These are phyloP conservation scores for Alternaria sp. DNA, from an alignment of 2,329 filamentous ascomycete genomes.

Conservation along the genomic window DNA sequence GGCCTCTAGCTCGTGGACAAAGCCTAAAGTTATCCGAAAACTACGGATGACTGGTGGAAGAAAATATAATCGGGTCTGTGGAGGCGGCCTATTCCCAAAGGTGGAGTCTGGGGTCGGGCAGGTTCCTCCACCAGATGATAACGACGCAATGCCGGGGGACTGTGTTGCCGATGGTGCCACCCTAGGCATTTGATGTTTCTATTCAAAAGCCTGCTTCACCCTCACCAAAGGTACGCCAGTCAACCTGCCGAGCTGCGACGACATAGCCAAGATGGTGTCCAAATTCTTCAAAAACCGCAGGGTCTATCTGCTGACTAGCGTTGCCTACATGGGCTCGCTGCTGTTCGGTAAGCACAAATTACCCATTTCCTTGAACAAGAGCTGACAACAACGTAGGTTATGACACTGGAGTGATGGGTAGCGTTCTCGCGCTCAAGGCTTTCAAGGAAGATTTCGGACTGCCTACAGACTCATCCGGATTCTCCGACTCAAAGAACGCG, in stretches of 20 bases:
- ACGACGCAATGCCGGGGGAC: conserved; percentile 7
- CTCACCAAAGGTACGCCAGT: conserved; percentile 2
- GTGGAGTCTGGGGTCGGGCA: conserved; percentile 19
- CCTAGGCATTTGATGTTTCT: background rate
- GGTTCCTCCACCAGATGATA: conserved; percentile 10
- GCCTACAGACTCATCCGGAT: conserved; percentile 15
- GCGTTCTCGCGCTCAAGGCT: conserved; percentile 17
- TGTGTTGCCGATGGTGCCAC: conserved; percentile 8
- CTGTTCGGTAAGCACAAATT: conserved; percentile 8
- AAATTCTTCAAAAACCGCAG: conserved; percentile 20
- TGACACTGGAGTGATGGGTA: conserved; percentile 19
- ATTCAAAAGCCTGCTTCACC: conserved; percentile 9
- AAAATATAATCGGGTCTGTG: conserved; percentile 16
- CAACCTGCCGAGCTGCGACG: conserved; percentile 3
- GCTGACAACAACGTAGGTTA: conserved; percentile 11
- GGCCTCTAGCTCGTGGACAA: background rate
- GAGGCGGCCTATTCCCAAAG: background rate
- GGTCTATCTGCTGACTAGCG: conserved; percentile 17
- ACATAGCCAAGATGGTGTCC: conserved; percentile 14
- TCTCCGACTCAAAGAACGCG: conserved; percentile 15
- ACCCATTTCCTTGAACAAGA: background rate
- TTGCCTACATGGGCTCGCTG: conserved; percentile 21
- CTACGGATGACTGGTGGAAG: conserved; percentile 14
- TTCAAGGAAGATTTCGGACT: conserved; percentile 19
- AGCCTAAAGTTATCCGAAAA: background rate